Evolutionary conservation across 345 rosid species (phyloP), one percentile per base, ranked within the genome.

Genomic region (Dipteronia dyeriana): DNA sequence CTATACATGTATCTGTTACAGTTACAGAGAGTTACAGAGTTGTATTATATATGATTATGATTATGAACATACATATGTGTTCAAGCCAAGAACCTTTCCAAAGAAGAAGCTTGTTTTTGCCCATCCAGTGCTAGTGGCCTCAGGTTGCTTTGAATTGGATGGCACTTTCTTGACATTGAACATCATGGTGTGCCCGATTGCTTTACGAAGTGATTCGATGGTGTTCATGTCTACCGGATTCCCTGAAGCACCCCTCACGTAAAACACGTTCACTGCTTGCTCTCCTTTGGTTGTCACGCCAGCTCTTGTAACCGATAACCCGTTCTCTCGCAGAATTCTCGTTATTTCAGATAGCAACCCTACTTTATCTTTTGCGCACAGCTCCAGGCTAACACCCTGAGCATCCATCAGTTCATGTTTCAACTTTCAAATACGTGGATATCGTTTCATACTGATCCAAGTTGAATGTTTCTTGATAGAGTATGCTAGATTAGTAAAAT

Each of bases 301-400:
- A 17, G 98, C 98, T 83, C 97, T 80, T 51, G 92, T 73, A 12
- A 95, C 97, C 0, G 95, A 84, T 31, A 95, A 80, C 71, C 98
- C 98, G 7, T 93, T 90, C 85, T 95, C 97, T 74, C 97, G 75
- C 56, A 95, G 87, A 66, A 91, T 86, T 85, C 97, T 92, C 4
- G 97, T 95, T 38, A 90, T 94, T 87, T 93, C 96, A 0, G 98
- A 94, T 23, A 94, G 83, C 81, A 94, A 80, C 1, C 98, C 98
- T 63, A 94, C 90, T 84, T 94, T 88, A 61, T 94, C 98, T 78
- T 92, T 92, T 38, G 97, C 97, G 2, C 95, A 85, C 2, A 92
- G 89, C 90, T 94, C 97, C 72, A 94, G 83, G 81, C 97, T 89
- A 80, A 91, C 74, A 49, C 98, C 98, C 98, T 94, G 88, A 34